Evolutionary conservation across 169 alveolate species (phyloP), one percentile per base, ranked within the genome.

Genomic region (Plasmodium gaboni): DNA sequence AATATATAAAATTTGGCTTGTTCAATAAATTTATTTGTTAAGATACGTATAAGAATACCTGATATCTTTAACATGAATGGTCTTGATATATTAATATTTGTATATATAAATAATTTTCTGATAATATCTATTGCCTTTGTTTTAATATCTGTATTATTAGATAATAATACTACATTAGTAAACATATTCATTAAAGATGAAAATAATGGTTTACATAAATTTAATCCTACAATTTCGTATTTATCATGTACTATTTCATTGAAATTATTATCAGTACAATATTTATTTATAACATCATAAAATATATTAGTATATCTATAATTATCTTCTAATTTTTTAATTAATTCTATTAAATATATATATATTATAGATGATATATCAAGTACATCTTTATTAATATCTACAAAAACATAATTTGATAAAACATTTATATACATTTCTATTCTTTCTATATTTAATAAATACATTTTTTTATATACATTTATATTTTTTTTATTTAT

Each of bases 161-260:
- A 60, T 53, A 50, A 19, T 42, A 71, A 60, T 22, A 86, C 60
- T 86, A 86, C 92, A 86, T 86, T 50, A 2, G 92, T 86, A 42
- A 63, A 86, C 46, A 60, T 59, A 61, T 38, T 73, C 19, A 86
- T 67, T n/a, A 86, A 46, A 7, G 70, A 59, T 19, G 87, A 26
- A 73, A 86, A 86, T 48, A 86, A 86, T 50, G 22, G 48, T 67
- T 67, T 44, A 38, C 15, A 46, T 51, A 86, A 12, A 86, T 86
- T 86, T 32, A 86, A 86, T 17, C 92, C 92, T 32, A 86, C 92
- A n/a, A 86, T 28, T 86, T 86, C 92, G 48, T 86, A 86, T 48
- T 48, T 70, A 64, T 67, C 92, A 60, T 86, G 76, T 12, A 87
- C 64, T 17, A 86, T 73, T 26, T 59, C 74, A 44, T 26, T 63